Evolutionary conservation across 2,329 filamentous ascomycete genomes (phyloP).

Genomic region (Monilinia aucupariae): DNA sequence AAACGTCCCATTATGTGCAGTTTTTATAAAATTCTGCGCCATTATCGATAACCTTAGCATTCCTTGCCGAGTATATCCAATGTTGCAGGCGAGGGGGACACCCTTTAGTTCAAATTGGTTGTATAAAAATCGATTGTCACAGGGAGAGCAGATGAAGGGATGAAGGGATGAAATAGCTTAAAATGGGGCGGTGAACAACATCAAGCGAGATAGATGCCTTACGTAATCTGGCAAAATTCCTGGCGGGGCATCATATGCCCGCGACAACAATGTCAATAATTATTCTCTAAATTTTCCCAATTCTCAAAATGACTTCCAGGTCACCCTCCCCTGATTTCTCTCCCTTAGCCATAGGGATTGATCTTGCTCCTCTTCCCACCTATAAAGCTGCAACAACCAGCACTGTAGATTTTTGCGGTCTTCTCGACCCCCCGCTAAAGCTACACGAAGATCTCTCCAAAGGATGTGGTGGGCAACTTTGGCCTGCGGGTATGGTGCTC

Average conservation of each 20-base stretch:
- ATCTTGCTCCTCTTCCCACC: slow-evolving; percentile 53
- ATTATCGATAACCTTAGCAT: slow-evolving; percentile 8
- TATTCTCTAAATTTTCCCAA: not conserved
- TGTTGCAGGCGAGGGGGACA: not conserved
- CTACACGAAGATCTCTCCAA: slow-evolving; percentile 81
- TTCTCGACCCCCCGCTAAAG: slow-evolving; percentile 63
- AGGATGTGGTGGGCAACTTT: slow-evolving; percentile 89
- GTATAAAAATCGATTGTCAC: not conserved
- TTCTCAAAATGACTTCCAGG: slow-evolving; percentile 27
- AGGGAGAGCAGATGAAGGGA: slow-evolving; percentile 11
- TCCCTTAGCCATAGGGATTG: slow-evolving; percentile 44
- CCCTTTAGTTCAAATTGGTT: not conserved
- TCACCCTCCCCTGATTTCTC: slow-evolving; percentile 34
- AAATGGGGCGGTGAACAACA: not conserved
- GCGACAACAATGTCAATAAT: not conserved
- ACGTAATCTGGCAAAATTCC: slow-evolving; percentile 7
- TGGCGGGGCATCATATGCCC: not conserved
- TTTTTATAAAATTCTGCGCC: not conserved
- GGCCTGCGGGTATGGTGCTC: slow-evolving; percentile 89
- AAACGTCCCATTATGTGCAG: not conserved
- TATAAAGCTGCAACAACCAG: slow-evolving; percentile 52
- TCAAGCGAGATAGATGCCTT: not conserved
- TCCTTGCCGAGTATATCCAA: slow-evolving; percentile 12
- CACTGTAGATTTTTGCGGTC: slow-evolving; percentile 62
- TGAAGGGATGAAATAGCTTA: not conserved